phyloP scores from a whole-genome alignment of 2,329 filamentous ascomycete genomes.

The Ascochyta fabae region DNA sequence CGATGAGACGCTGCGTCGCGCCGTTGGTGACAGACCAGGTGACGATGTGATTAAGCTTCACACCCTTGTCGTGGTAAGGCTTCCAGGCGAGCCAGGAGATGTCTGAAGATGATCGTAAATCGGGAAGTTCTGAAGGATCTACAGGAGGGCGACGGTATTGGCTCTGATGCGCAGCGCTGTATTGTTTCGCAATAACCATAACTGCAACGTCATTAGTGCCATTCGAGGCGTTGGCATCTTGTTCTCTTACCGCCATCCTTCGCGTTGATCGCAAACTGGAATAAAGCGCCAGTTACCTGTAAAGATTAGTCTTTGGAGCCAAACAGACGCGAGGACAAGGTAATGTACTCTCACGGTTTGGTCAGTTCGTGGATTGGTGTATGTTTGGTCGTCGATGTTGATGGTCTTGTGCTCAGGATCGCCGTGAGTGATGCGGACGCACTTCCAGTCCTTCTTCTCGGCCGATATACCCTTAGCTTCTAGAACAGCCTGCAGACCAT shows the following conservation, averaged over 20 bases:
- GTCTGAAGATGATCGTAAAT: conserved; percentile 6
- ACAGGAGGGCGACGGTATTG: conserved; percentile 8
- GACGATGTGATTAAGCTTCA: conserved; percentile 10
- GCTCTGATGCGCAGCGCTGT: conserved; percentile 1
- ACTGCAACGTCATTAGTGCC: not conserved
- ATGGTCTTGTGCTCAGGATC: conserved; percentile 3
- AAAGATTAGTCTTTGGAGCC: not conserved
- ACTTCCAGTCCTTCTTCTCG: conserved; percentile 9
- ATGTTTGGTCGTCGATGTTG: conserved; percentile 3
- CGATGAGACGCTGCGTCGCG: not conserved
- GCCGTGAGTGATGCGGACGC: conserved; percentile 10
- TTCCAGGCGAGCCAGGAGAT: conserved; percentile 12
- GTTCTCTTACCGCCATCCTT: conserved; percentile 5
- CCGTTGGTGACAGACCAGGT: conserved; percentile 9
- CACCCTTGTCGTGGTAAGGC: conserved; percentile 3
- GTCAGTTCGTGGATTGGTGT: conserved; percentile 1
- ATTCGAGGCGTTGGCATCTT: not conserved
- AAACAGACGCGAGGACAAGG: no score
- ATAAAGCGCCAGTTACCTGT: conserved; percentile 6
- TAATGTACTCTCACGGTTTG: not conserved
- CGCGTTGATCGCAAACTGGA: conserved; percentile 6
- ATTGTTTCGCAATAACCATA: conserved; percentile 5
- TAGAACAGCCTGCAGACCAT: not conserved
- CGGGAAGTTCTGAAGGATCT: not conserved
- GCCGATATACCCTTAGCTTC: conserved; percentile 3